These are phyloP conservation scores for Mycena galericulata DNA, from an alignment of 768 basidiomycete species.

Conservation along the genomic window DNA sequence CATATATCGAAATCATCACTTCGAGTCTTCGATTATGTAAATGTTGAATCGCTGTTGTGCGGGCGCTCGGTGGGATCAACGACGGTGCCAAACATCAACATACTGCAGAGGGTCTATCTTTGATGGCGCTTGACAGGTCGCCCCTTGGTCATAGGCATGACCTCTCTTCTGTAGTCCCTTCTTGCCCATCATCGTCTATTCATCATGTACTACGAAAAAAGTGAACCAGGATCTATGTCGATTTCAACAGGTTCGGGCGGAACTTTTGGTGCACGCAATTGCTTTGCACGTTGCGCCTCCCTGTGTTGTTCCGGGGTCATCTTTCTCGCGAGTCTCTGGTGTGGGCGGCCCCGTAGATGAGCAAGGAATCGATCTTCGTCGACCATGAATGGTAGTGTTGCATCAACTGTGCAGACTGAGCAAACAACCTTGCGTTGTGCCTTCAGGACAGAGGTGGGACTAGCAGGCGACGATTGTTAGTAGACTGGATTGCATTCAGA, in stretches of 20 bases:
- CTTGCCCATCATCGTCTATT: no score
- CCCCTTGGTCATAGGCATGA: no score
- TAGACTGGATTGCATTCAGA: slow-evolving; percentile 15
- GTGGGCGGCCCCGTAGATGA: slow-evolving; percentile 68
- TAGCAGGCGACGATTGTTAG: slow-evolving; percentile 42
- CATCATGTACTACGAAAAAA: slow-evolving; percentile 8
- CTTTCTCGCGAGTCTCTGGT: slow-evolving; percentile 60
- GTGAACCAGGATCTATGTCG: slow-evolving; percentile 1
- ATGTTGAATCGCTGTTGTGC: no score
- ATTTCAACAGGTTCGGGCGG: background rate
- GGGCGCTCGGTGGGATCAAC: no score
- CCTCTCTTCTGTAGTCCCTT: no score
- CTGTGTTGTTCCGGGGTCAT: slow-evolving; percentile 28
- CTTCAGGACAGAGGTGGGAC: slow-evolving; percentile 67
- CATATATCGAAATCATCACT: no score
- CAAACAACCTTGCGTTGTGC: slow-evolving; percentile 72
- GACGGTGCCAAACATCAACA: no score
- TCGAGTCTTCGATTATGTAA: no score
- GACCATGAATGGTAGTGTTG: slow-evolving; percentile 74
- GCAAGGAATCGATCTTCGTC: slow-evolving; percentile 67
- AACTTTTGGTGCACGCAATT: background rate
- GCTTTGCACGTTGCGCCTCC: slow-evolving; percentile 10
- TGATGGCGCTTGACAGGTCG: no score
- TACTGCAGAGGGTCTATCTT: no score
- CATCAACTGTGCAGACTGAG: slow-evolving; percentile 68